Evolutionary conservation across 371 early-diverging fungal genomes (phyloP), one percentile per base, ranked within the genome.

Genomic region (Smittium culicis): DNA sequence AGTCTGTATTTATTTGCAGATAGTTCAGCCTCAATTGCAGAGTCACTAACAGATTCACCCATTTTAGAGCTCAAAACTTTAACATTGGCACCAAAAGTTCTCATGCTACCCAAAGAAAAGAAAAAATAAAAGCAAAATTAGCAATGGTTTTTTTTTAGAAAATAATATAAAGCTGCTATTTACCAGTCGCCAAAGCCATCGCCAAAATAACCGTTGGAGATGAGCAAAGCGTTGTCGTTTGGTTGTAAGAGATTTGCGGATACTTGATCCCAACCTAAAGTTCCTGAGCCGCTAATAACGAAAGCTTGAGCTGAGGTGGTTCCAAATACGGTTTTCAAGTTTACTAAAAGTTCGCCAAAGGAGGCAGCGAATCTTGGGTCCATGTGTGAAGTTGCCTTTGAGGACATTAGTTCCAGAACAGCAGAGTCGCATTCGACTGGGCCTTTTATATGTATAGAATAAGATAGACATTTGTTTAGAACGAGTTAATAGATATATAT

Each of bases 151-250:
- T 45, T 45, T 8, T 14, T 8, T 45, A 45, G 20, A 45, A 45
- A 45, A 45, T n/a, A n/a, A n/a, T n/a, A n/a, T n/a, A n/a, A n/a
- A n/a, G n/a, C n/a, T n/a, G 71, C 81, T 89, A 87, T 91, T 59
- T 59, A 59, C 60, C 60, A 95, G 69, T 94, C 94, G 64, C 85
- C 90, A 71, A 97, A 90, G 72, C 93, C 88, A 77, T 94, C 93
- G 64, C 96, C 95, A 81, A 97, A 97, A 77, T 92, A 89, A 27
- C 98, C 98, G 34, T 91, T 92, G 78, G 86, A 90, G 73, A 94
- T 75, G 25, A 93, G 89, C 55, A 97, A 82, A n/a, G 86, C 96
- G 59, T 85, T 79, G 69, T 97, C 95, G 54, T 87, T 89, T 34
- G 85, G 85, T 76, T 94, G 92, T 17, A 95, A 69, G 67, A 96